Conservation (phyloP, 2,329 filamentous ascomycete species). For the Taxawa tesnikishii region DNA sequence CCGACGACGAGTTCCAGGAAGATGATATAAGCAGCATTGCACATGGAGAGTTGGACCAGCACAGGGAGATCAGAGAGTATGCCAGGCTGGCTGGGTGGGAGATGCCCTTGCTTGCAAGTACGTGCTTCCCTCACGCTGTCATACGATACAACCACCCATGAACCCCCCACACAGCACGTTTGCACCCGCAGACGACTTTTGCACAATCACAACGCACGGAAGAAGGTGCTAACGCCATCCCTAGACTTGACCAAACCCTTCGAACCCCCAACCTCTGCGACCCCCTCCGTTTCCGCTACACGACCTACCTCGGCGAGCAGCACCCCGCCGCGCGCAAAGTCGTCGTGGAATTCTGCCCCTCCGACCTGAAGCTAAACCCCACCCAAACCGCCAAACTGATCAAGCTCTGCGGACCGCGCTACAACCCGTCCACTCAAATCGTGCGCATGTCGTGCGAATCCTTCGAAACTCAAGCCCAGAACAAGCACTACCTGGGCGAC, state of each 20-base stretch:
- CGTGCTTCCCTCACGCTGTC: too few relatives aligned
- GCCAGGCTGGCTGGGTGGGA: constrained; percentile 85
- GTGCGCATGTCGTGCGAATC: constrained; percentile 80
- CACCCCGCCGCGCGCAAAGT: constrained; percentile 92
- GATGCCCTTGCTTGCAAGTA: constrained; percentile 81
- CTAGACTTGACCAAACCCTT: constrained; percentile 50
- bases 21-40: constrained; percentile 76
- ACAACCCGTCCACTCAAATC: constrained; percentile 70
- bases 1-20: constrained; percentile 48
- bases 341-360: constrained; percentile 74
- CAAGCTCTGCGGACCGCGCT: constrained; percentile 75
- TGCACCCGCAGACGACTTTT: too few relatives aligned
- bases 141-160: too few relatives aligned
- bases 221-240: too few relatives aligned
- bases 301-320: constrained; percentile 85
- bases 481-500: constrained; percentile 88
- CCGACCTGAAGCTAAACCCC: constrained; percentile 57
- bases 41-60: constrained; percentile 77
- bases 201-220: too few relatives aligned
- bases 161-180: too few relatives aligned
- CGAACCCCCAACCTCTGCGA: constrained; percentile 49
- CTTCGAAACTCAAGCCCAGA: constrained; percentile 81
- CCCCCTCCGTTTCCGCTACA: constrained; percentile 90
- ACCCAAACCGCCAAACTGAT: constrained; percentile 67
- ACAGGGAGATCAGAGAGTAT: constrained; percentile 81